Percentiles rank a stretch among this genome's conserved stretches.
phyloP scores from a whole-genome alignment of 306 rosid genomes.

The Gastrolobium bilobum region DNA sequence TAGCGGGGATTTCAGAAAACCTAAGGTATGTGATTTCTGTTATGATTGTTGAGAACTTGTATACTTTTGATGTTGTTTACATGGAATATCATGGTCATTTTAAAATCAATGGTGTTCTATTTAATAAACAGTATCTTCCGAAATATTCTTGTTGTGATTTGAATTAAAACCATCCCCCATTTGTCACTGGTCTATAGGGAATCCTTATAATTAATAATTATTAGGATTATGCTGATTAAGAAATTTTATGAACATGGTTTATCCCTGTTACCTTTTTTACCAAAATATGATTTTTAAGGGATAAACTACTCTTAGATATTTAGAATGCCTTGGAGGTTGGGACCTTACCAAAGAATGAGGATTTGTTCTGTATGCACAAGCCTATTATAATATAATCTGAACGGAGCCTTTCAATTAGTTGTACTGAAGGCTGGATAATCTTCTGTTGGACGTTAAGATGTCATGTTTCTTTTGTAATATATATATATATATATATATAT shows the following conservation, averaged over 20 bases:
- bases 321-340: too few species aligned
- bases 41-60: conserved; percentile 26
- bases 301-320: too few species aligned
- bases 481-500: too few species aligned
- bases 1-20: conserved; percentile 41
- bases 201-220: neutral
- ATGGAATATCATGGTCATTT: neutral
- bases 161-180: neutral
- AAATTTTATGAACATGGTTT: conserved; percentile 14
- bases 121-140: neutral
- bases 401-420: too few species aligned
- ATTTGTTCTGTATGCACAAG: too few species aligned
- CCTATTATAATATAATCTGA: too few species aligned
- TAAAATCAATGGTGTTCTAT: neutral
- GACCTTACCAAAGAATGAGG: too few species aligned
- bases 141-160: conserved; percentile 32
- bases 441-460: too few species aligned
- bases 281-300: neutral
- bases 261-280: neutral
- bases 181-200: conserved; percentile 18
- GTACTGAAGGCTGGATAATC: too few species aligned
- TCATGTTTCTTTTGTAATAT: too few species aligned
- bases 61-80: neutral
- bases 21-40: conserved; percentile 62
- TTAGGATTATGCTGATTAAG: too few species aligned